phyloP scores from a whole-genome alignment of 805 yeast species.

The Lachancea kluyveri region DNA sequence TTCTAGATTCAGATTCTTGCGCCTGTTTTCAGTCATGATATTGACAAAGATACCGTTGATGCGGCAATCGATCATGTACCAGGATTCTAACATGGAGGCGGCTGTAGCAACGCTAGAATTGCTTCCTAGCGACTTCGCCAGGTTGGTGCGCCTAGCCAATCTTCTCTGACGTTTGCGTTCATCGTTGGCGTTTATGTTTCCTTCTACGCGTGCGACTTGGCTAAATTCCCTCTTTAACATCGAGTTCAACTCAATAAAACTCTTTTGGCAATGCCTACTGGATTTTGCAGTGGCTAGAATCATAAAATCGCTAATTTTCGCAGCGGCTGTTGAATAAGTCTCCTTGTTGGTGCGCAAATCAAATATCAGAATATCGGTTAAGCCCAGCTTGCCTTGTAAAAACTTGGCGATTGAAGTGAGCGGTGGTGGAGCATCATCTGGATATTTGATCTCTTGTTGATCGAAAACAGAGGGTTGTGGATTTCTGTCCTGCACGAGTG shows the following conservation, averaged over 20 bases:
- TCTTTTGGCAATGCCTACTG: slow-evolving; percentile 66
- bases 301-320: slow-evolving; percentile 38
- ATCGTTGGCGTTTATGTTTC: slow-evolving; percentile 55
- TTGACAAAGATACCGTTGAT: slow-evolving; percentile 63
- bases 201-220: slow-evolving; percentile 56
- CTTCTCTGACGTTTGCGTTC: slow-evolving; percentile 47
- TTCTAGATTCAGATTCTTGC: slow-evolving; percentile 66
- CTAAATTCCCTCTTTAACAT: slow-evolving; percentile 49
- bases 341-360: slow-evolving; percentile 48
- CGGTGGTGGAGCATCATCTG: slow-evolving; percentile 49
- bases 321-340: slow-evolving; percentile 33
- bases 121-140: slow-evolving; percentile 44
- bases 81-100: slow-evolving; percentile 60
- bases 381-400: slow-evolving; percentile 56
- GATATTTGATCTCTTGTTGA: slow-evolving; percentile 50
- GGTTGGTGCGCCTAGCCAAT: slow-evolving; percentile 46
- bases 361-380: slow-evolving; percentile 54
- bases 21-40: slow-evolving; percentile 62
- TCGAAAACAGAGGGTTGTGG: slow-evolving; percentile 31
- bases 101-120: slow-evolving; percentile 47
- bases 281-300: slow-evolving; percentile 73
- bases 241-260: slow-evolving; percentile 52
- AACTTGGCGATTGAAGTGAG: slow-evolving; percentile 32
- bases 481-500: slow-evolving; percentile 31
- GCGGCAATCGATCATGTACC: slow-evolving; percentile 76